Percentiles rank a stretch among this genome's conserved stretches.
These are phyloP conservation scores for Yamadazyma dendronema DNA, from an alignment of 1,139 yeast genomes.

Conservation along the genomic window DNA sequence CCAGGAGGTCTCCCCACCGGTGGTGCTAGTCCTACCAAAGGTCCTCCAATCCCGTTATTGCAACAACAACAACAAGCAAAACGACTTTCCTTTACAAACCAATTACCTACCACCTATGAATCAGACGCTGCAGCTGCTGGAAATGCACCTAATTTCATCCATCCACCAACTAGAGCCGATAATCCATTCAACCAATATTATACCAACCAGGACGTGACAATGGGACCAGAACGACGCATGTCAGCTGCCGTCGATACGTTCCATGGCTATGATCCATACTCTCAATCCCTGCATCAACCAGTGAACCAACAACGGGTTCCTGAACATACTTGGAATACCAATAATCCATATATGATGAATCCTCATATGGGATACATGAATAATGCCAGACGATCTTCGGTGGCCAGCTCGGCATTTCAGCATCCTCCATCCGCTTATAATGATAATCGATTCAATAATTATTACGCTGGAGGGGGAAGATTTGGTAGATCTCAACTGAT, in stretches of 20 bases:
- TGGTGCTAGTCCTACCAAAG: constrained; percentile 28
- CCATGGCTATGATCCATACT: constrained; percentile 7
- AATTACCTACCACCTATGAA: constrained; percentile 54
- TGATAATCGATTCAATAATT: constrained; percentile 6
- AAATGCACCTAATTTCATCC: constrained; percentile 28
- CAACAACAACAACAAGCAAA: constrained; percentile 28
- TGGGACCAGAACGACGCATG: constrained; percentile 38
- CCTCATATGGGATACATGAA: constrained; percentile 14
- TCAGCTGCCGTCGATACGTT: constrained; percentile 40
- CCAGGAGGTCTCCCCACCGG: background rate
- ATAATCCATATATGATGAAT: constrained; percentile 13
- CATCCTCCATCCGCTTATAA: constrained; percentile 11
- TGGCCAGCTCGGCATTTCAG: constrained; percentile 30
- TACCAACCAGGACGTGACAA: constrained; percentile 37
- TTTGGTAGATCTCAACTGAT: constrained; percentile 34
- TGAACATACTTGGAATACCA: constrained; percentile 4
- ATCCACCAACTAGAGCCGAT: constrained; percentile 49
- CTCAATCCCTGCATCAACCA: constrained; percentile 1
- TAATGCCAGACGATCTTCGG: constrained; percentile 35
- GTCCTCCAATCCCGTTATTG: constrained; percentile 22
- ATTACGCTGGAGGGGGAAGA: constrained; percentile 7
- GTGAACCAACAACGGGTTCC: background rate
- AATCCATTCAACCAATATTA: constrained; percentile 49
- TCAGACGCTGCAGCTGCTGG: constrained; percentile 20
- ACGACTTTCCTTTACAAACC: constrained; percentile 43